Conservation (phyloP, 768 basidiomycete species). For the Hypholoma fasciculare region DNA sequence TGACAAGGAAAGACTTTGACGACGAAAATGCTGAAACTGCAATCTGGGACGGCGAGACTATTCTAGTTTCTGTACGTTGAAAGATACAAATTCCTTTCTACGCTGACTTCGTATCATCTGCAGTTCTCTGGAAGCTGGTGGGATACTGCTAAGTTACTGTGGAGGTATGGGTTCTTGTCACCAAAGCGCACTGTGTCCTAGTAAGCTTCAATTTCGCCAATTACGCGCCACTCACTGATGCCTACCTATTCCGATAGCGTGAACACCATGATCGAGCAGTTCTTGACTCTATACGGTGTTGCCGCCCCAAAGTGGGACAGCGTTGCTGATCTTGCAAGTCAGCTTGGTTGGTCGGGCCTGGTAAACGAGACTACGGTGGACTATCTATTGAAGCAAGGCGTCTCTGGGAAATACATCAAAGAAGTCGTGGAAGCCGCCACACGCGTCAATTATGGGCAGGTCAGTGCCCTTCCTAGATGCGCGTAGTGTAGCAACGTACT, state of each 20-base stretch:
- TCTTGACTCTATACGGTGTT: conserved; percentile 55
- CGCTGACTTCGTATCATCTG: not conserved
- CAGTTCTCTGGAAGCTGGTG: conserved; percentile 62
- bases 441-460: conserved; percentile 84
- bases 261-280: conserved; percentile 47
- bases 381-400: conserved; percentile 54
- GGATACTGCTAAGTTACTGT: conserved; percentile 71
- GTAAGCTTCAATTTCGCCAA: conserved; percentile 31
- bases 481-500: not conserved
- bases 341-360: conserved; percentile 50
- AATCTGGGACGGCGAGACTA: conserved; percentile 82
- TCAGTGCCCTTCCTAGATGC: conserved; percentile 21
- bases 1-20: conserved; percentile 51
- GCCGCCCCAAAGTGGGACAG: conserved; percentile 62
- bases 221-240: not conserved
- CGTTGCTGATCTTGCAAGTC: conserved; percentile 54
- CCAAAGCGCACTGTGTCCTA: conserved; percentile 56
- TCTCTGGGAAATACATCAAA: conserved; percentile 56
- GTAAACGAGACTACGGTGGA: conserved; percentile 53
- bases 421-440: conserved; percentile 84
- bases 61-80: conserved; percentile 60
- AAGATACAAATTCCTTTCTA: not conserved
- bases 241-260: conserved; percentile 42
- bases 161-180: conserved; percentile 72
- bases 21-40: conserved; percentile 56